These are phyloP conservation scores for Primulina eburnea DNA, from an alignment of 257 asterid genomes.

Conservation along the genomic window DNA sequence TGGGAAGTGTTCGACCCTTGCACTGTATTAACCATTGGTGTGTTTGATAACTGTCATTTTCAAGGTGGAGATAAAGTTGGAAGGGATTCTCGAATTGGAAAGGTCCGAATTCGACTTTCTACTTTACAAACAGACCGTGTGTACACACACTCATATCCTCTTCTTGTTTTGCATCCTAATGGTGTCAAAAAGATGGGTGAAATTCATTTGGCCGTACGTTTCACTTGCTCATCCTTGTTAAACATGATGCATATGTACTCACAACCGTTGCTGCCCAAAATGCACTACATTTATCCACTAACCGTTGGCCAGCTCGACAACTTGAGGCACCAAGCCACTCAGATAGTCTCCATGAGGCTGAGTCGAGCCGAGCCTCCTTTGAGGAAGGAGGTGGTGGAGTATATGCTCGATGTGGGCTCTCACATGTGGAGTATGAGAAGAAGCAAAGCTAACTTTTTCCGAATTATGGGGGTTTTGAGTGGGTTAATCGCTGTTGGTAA, in stretches of 20 bases:
- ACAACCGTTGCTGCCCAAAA: conserved; percentile 61
- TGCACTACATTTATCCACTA: conserved; percentile 69
- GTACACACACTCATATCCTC: conserved; percentile 63
- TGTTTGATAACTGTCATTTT: conserved; percentile 61
- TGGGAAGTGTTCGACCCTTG: conserved; percentile 83
- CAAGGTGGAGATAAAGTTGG: conserved; percentile 61
- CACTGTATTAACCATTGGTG: conserved; percentile 68
- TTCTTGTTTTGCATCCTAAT: conserved; percentile 57
- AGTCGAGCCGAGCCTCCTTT: conserved; percentile 77
- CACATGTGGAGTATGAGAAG: conserved; percentile 85
- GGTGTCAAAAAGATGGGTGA: conserved; percentile 87
- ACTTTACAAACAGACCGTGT: conserved; percentile 69
- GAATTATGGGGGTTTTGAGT: conserved; percentile 61
- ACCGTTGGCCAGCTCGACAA: conserved; percentile 59
- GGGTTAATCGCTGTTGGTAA: conserved; percentile 53
- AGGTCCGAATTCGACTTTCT: conserved; percentile 72
- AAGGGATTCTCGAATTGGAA: conserved; percentile 64
- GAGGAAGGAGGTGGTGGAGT: conserved; percentile 72
- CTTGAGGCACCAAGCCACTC: conserved; percentile 72
- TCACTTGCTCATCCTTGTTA: conserved; percentile 57
- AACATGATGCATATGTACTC: conserved; percentile 72
- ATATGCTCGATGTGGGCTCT: conserved; percentile 70
- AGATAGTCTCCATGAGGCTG: conserved; percentile 60
- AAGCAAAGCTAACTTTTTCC: conserved; percentile 66
- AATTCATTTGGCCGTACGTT: conserved; percentile 64